Conservation (phyloP, 2,329 filamentous ascomycete species). For the Hawksworthiomyces lignivorus region DNA sequence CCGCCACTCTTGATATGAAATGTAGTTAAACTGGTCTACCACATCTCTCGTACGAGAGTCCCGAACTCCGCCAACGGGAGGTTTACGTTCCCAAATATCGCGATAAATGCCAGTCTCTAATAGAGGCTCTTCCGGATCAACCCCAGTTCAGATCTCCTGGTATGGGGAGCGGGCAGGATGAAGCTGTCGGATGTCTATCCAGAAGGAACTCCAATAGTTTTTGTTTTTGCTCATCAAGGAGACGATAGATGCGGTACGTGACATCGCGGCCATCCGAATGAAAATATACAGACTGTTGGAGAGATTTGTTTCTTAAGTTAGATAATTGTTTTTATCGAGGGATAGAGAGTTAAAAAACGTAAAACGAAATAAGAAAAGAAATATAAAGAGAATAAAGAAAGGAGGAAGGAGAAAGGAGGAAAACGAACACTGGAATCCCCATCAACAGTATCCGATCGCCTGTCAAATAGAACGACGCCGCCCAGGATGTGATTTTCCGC, state of each 20-base stretch:
- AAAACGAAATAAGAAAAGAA: too few species aligned
- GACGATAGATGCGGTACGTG: conserved; percentile 18
- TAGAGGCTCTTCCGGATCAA: conserved; percentile 21
- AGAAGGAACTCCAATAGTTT: conserved; percentile 16
- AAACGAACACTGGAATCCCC: neutral
- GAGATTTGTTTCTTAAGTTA: too few species aligned
- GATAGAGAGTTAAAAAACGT: too few species aligned
- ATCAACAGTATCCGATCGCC: neutral
- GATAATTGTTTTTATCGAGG: too few species aligned
- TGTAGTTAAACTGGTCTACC: neutral
- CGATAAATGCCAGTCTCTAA: conserved; percentile 19
- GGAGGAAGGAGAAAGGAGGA: too few species aligned
- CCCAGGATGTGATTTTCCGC: conserved; percentile 21
- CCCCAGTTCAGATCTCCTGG: conserved; percentile 16
- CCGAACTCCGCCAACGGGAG: neutral
- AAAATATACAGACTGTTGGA: conserved; percentile 12
- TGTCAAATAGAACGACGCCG: conserved; percentile 19
- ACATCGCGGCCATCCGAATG: conserved; percentile 13
- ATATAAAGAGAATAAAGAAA: too few species aligned
- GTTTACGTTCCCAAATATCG: conserved; percentile 21
- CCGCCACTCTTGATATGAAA: neutral
- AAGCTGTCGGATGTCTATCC: conserved; percentile 1
- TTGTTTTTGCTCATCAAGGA: conserved; percentile 16
- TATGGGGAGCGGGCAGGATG: conserved; percentile 15
- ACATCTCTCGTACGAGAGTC: conserved; percentile 5